These are phyloP conservation scores for Hyphopichia wangnamkhiaoensis DNA, from an alignment of 1,139 yeast species.

Conservation along the genomic window DNA sequence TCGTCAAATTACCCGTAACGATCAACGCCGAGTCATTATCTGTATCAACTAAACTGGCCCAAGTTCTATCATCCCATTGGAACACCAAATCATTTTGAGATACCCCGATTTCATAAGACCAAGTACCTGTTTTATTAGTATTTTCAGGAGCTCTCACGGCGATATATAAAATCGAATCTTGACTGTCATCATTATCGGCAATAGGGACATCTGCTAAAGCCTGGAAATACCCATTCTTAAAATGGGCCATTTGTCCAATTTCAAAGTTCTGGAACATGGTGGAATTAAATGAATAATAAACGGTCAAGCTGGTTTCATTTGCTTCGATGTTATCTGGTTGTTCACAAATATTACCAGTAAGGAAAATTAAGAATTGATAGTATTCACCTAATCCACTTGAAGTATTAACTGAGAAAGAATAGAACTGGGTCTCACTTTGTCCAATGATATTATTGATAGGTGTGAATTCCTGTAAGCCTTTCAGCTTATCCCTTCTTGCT, in stretches of 20 bases:
- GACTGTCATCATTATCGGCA: slow-evolving; percentile 13
- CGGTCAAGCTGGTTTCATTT: slow-evolving; percentile 41
- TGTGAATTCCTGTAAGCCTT: slow-evolving; percentile 44
- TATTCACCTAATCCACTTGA: slow-evolving; percentile 47
- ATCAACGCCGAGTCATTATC: slow-evolving; percentile 73
- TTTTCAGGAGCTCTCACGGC: slow-evolving; percentile 51
- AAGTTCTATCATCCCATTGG: slow-evolving; percentile 65
- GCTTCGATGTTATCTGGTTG: slow-evolving; percentile 38
- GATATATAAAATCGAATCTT: slow-evolving; percentile 40
- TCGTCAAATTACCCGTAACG: slow-evolving; percentile 60
- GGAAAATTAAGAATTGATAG: slow-evolving; percentile 55
- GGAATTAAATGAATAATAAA: slow-evolving; percentile 53
- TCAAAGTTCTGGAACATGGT: slow-evolving; percentile 35
- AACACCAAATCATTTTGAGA: slow-evolving; percentile 67
- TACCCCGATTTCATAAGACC: slow-evolving; percentile 70
- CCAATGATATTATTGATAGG: slow-evolving; percentile 42
- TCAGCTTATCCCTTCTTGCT: slow-evolving; percentile 13
- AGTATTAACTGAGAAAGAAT: slow-evolving; percentile 47
- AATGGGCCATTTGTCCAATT: slow-evolving; percentile 31
- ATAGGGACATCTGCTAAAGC: slow-evolving; percentile 49
- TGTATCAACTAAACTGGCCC: slow-evolving; percentile 67
- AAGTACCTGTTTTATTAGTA: slow-evolving; percentile 35
- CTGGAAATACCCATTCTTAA: slow-evolving; percentile 54
- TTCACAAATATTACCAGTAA: slow-evolving; percentile 61
- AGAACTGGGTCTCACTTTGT: slow-evolving; percentile 43